These are phyloP conservation scores for Parathielavia hyrcaniae DNA, from an alignment of 495 filamentous ascomycete genomes.

Conservation along the genomic window DNA sequence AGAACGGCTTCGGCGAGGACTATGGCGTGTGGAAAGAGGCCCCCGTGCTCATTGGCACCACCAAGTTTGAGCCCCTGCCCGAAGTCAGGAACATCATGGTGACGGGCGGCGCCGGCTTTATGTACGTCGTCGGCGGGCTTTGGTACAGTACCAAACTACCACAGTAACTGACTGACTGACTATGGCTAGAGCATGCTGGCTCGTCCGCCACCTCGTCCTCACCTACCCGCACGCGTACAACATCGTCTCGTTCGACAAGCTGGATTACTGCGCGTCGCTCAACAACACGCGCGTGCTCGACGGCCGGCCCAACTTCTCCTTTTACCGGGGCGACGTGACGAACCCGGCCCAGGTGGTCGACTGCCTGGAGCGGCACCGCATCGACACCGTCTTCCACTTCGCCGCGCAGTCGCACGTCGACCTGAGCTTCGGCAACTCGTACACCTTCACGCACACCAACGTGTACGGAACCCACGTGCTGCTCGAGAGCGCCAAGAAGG, in stretches of 20 bases:
- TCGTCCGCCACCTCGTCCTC: conserved; percentile 61
- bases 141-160: too few relatives aligned
- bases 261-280: conserved; percentile 66
- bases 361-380: conserved; percentile 53
- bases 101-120: conserved; percentile 67
- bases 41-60: conserved; percentile 56
- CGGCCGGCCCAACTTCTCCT: conserved; percentile 60
- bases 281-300: conserved; percentile 61
- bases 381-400: conserved; percentile 73
- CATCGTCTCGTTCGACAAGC: conserved; percentile 68
- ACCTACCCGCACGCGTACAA: conserved; percentile 64
- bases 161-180: conserved; percentile 14
- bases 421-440: conserved; percentile 64
- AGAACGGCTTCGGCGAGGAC: conserved; percentile 45
- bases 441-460: conserved; percentile 63
- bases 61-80: conserved; percentile 54
- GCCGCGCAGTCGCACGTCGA: conserved; percentile 72
- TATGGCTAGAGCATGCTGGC: conserved; percentile 54
- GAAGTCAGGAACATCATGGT: conserved; percentile 67
- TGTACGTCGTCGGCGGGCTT: conserved; percentile 42
- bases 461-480: conserved; percentile 69
- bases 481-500: conserved; percentile 59
- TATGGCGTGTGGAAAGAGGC: conserved; percentile 59
- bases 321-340: conserved; percentile 65
- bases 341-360: conserved; percentile 54